Evolutionary conservation across 2,329 filamentous ascomycete species (phyloP), one percentile per base, ranked within the genome.

Genomic region (Trichoderma arundinaceum): DNA sequence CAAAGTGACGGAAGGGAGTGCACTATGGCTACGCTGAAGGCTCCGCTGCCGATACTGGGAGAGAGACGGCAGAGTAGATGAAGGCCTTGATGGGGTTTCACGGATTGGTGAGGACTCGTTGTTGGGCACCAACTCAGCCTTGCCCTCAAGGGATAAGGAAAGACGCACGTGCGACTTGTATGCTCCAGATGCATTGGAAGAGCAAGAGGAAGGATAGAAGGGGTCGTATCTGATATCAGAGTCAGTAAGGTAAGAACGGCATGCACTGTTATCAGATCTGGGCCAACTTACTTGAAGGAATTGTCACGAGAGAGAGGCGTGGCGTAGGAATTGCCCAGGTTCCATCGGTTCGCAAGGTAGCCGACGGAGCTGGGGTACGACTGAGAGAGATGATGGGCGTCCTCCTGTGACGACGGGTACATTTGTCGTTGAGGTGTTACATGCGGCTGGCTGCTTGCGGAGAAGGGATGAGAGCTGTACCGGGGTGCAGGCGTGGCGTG

Each of bases 81-180:
- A 66, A 79, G 83, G 70, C 80, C 71, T 80, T 78, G 71, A 84
- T 57, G 72, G 73, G 82, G 66, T 83, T 86, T 74, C 61, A 73
- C 73, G 59, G 88, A 89, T 70, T 64, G 91, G 90, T 2, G 90
- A 90, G 39, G 85, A 90, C 35, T 84, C 82, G 68, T 90, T 87
- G 68, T 89, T 84, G 63, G 90, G 87, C 22, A 94, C 87, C 59
- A 97, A 83, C 72, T 94, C 90, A n/a, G 94, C 94, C 74, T 94
- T 94, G 70, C 94, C 94, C 73, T 97, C 92, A 38, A 94, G 84
- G 17, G 92, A 95, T 73, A 95, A 88, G 1, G 92, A 92, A 33
- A 97, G 83, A 56, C 92, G 89, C 65, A 96, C 84, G 33, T 86
- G 84, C n/a, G 81, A 78, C 54, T 78, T 77, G 51, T 78, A 77